A percentile compares a stretch with the other conserved stretches of the same genome.
phyloP scores from a whole-genome alignment of 768 basidiomycete genomes.

The Xerocomellus dryophilus region DNA sequence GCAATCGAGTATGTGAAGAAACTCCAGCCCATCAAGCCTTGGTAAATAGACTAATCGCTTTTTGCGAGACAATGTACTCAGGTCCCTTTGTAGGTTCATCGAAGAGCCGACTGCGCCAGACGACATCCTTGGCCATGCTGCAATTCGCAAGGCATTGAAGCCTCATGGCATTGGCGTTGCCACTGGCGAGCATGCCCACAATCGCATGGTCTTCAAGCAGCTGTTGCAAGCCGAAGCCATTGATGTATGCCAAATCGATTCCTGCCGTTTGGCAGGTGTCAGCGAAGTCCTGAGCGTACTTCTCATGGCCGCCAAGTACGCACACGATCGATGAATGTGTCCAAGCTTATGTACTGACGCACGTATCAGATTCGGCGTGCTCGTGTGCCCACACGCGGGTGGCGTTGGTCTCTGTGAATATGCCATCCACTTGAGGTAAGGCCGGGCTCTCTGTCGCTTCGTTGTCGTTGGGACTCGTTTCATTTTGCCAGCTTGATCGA shows the following conservation, averaged over 20 bases:
- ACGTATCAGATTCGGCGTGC: slow-evolving; percentile 70
- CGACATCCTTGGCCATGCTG: slow-evolving; percentile 86
- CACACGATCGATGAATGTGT: slow-evolving; percentile 2
- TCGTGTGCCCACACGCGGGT: slow-evolving; percentile 93
- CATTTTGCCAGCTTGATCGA: slow-evolving; percentile 73
- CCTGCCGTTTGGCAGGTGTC: slow-evolving; percentile 89
- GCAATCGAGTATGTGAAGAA: slow-evolving; percentile 89
- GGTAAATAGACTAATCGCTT: slow-evolving; percentile 43
- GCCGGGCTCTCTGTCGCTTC: neutral
- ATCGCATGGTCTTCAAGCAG: slow-evolving; percentile 97
- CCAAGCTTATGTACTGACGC: neutral
- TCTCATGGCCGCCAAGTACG: slow-evolving; percentile 88
- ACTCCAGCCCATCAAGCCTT: slow-evolving; percentile 79
- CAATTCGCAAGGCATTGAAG: slow-evolving; percentile 78
- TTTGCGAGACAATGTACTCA: neutral
- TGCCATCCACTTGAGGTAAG: slow-evolving; percentile 77
- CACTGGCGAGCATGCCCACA: slow-evolving; percentile 96
- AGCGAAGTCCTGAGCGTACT: slow-evolving; percentile 92
- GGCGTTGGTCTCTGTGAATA: slow-evolving; percentile 96
- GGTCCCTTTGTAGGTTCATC: slow-evolving; percentile 65
- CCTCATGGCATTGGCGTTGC: slow-evolving; percentile 89
- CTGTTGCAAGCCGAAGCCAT: slow-evolving; percentile 89
- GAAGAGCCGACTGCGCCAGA: slow-evolving; percentile 97
- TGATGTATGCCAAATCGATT: slow-evolving; percentile 94
- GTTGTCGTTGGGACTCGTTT: slow-evolving; percentile 2